phyloP scores from a whole-genome alignment of 169 alveolate genomes.

The Plasmodium yoelii region DNA sequence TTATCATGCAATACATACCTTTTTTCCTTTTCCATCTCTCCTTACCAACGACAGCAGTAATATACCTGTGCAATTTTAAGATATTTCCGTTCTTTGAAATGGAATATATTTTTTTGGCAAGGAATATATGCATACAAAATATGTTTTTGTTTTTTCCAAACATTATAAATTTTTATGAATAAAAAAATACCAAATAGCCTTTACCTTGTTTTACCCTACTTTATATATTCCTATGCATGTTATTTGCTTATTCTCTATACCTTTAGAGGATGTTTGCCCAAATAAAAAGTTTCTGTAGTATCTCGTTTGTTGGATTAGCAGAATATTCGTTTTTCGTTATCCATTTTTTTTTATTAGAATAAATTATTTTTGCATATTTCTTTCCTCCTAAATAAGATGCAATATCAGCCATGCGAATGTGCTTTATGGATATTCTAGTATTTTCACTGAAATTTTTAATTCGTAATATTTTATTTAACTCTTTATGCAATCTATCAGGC shows the following conservation, averaged over 20 bases:
- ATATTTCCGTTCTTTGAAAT: background rate
- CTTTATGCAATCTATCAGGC: conserved; percentile 51
- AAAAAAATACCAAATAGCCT: too few relatives aligned
- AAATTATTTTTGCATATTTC: conserved; percentile 60
- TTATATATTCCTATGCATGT: too few relatives aligned
- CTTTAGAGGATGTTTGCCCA: conserved; percentile 25
- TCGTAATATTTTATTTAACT: conserved; percentile 25
- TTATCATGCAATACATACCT: background rate
- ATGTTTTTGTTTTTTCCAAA: too few relatives aligned
- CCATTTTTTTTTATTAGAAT: conserved; percentile 68
- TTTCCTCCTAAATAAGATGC: conserved; percentile 72
- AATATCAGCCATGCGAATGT: conserved; percentile 51
- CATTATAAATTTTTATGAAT: too few relatives aligned
- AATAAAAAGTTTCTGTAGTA: conserved; percentile 46
- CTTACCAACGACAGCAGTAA: background rate
- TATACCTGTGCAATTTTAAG: background rate
- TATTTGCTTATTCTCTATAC: background rate
- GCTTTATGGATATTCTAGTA: conserved; percentile 34
- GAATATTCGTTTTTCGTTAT: conserved; percentile 43
- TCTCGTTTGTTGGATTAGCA: conserved; percentile 25
- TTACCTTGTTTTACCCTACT: too few relatives aligned
- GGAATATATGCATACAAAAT: too few relatives aligned
- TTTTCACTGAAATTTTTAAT: conserved; percentile 70
- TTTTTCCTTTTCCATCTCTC: background rate
- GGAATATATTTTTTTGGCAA: too few relatives aligned